Base-by-base conservation (phyloP, 495 filamentous ascomycete genomes). In the Penicillium waksmanii region DNA sequence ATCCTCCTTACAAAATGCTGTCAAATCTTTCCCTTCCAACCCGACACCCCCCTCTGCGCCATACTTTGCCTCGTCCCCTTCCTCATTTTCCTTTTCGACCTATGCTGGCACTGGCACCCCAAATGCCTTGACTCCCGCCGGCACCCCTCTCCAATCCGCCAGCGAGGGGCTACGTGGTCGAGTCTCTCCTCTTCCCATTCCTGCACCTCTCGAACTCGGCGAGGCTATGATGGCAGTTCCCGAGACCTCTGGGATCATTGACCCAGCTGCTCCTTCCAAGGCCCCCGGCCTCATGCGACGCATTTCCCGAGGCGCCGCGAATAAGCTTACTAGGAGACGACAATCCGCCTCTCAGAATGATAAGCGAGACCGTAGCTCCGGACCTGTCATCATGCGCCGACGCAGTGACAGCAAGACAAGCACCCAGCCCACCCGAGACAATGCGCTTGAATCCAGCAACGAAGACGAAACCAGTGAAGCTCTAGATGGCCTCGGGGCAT, bases 381-480 rank as follows among this genome's bases (percentile, higher is more conserved):
- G 95, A 0, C 95, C 95, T 2, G 88, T 94, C 25, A 87, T 96
- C 33, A 85, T 95, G 73, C 86, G 95, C 53, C 83, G 91, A 55
- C 85, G 93, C 54, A 96, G 93, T 66, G 92, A 96, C 69, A 95
- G 91, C 75, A 93, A 88, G 67, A 88, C 84, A 53, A 84, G 84
- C 6, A 80, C 75, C 6, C 85, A 88, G 67, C 66, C 75, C 63
- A 58, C 81, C 58, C 69, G 87, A 80, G 74, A 76, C 56, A 68
- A 74, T 70, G 65, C 79, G 53, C 60, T 81, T 55, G 80, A 88
- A 52, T 76, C 75, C 51, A 70, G 74, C 78, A 69, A 84, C 72
- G 77, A 89, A 64, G 82, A 84, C 35, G 78, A 86, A 19, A 85
- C 88, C 47, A 88, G 87, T n/a, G 89, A 93, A 51, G 61, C 69